Base-by-base conservation (phyloP, 2,329 filamentous ascomycete genomes). In the Pseudogymnoascus sp. region DNA sequence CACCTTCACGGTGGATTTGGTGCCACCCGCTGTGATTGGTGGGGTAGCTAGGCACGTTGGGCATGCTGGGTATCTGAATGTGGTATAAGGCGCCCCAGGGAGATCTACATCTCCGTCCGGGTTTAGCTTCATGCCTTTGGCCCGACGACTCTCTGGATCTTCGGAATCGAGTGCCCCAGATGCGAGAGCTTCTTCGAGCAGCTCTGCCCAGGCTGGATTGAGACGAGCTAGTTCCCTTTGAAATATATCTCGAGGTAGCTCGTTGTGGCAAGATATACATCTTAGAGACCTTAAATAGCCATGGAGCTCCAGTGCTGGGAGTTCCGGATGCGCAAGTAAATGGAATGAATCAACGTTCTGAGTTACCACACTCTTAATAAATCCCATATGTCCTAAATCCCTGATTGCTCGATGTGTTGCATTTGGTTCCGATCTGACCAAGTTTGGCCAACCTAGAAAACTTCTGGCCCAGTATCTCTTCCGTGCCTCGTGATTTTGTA, bases 291-390 rank as follows among this genome's bases (percentile, higher is more conserved):
- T 84, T 58, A 99, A 80, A 74, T 94, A 96, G 67, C 94, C 94
- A 73, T 99, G 94, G 58, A 99, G 81, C 74, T 97, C 93, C 50
- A 95, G 78, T 8, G 90, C 94, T 5, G 84, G 81, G 44, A 92
- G 75, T 8, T 79, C 71, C 0, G 92, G 90, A 73, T 97, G 92
- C 0, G 91, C 88, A 63, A 77, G 76, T 2, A 82, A 79, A 74
- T 99, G 94, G 72, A 99, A 96, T 2, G 92, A 96, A 75, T 99
- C 94, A 59, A 99, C 94, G 71, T 97, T 97, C 73, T 99, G 94
- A 40, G 94, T 97, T 67, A 99, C 85, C 63, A 97, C 89, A 60
- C 79, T 84, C 62, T 81, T 83, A 41, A 97, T 78, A 58, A 92
- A 75, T 2, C 92, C 92, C 66, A 94, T 77, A 4, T 81, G 74